Evolutionary conservation across 2,329 filamentous ascomycete genomes (phyloP), one percentile per base, ranked within the genome.

Genomic region (Aspergillus sergii): DNA sequence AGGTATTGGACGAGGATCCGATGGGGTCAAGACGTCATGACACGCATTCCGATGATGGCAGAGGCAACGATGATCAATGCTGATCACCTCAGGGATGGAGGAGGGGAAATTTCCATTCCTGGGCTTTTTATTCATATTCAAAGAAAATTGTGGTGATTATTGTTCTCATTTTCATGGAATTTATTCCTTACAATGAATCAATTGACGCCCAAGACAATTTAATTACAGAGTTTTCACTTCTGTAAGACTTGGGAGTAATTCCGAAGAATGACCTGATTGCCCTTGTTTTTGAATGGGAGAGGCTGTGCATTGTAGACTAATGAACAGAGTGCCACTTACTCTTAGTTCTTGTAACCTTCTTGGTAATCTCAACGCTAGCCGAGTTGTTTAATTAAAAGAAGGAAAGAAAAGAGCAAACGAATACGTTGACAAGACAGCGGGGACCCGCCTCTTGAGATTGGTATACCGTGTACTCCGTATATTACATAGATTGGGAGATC

Each of bases 51-150:
- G 21, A 53, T 53, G 55, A 34, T 53, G 58, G 58, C 26, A 51
- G 19, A 30, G 19, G 36, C 23, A 58, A 39, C 26, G 26, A 39
- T 46, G 36, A 28, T 45, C 50, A 28, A 32, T 62, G 60, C 41
- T 46, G 60, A 62, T 62, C 60, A 53, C 30, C 51, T 55, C 51
- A 62, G 56, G 48, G 60, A 61, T 46, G 56, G 32, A 14, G 39
- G 39, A 36, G 34, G 26, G 45, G 34, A 46, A 59, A 28, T 30
- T 16, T 36, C 34, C 34, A 36, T 36, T 16, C 12, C 34, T n/a
- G 26, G 39, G 2, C 7, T 23, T 23, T 48, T 34, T 58, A 23
- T 51, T 16, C 7, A 36, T 26, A 14, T 57, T 11, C 23, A 11
- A 8, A 19, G 39, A 58, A 10, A 36, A 26, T 19, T 48, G 41